These are phyloP conservation scores for Amphirosellinia nigrospora DNA, from an alignment of 495 filamentous ascomycete genomes.

Conservation along the genomic window DNA sequence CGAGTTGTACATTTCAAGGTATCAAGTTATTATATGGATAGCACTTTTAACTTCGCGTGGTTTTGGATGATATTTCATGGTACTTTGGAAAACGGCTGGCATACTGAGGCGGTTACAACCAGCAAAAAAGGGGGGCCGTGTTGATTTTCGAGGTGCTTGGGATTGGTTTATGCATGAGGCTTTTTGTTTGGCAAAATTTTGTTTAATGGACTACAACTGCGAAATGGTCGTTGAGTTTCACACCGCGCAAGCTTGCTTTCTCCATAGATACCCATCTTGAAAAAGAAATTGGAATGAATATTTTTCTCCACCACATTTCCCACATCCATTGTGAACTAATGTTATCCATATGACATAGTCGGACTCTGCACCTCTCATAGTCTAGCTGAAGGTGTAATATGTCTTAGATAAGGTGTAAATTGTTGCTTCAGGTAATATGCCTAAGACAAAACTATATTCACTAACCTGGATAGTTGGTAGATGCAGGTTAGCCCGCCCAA, in stretches of 20 bases:
- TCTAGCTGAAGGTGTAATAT: constrained; percentile 1
- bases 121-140: neutral
- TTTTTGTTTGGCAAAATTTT: too few relatives aligned
- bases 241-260: neutral
- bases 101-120: neutral
- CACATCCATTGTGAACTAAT: neutral
- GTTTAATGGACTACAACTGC: neutral
- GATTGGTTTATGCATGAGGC: neutral
- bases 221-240: neutral
- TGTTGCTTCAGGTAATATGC: constrained; percentile 10
- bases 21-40: neutral
- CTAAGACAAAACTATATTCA: constrained; percentile 19
- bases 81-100: neutral
- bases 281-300: neutral
- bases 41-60: neutral
- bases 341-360: too few relatives aligned
- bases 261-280: neutral
- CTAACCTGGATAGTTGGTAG: neutral
- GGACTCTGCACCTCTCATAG: neutral
- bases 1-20: neutral
- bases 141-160: neutral
- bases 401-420: neutral
- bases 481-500: neutral
- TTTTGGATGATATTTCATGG: neutral
- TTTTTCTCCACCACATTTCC: neutral